Evolutionary conservation across 129 eudicot genomes (phyloP), one percentile per base, ranked within the genome.

Genomic region (Pseudognaphalium luteoalbum): DNA sequence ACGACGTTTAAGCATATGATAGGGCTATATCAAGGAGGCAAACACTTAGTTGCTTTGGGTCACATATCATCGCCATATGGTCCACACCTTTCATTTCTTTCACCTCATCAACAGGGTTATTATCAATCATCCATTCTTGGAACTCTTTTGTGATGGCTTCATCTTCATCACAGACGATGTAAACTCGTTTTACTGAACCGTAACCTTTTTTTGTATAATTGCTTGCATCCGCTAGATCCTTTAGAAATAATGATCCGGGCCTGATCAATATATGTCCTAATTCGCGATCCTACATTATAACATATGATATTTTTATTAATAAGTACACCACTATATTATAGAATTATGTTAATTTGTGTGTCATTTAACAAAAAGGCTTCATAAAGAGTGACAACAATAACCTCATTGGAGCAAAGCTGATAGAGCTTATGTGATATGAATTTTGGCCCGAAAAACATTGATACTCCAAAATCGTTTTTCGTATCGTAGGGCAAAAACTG

Each of bases 111-210:
- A 69, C 88, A 3, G 86, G 86, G 62, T 68, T 71, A 42, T 77
- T 85, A 14, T 82, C 77, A 15, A 87, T 82, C 82, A 79, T 67
- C 88, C 87, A 87, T 2, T 19, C 73, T 28, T 85, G 91, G 52
- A 91, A 86, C 7, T 59, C 76, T 20, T 44, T n/a, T 2, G 70
- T 25, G 35, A 91, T 73, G 4, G 16, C 76, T 50, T 28, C 75
- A 66, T 91, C 97, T 76, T 88, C 83, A 0, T 44, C 25, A 59
- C 86, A 86, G n/a, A 85, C 57, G 21, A 85, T 30, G 35, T 50
- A 88, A 6, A 77, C 88, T 47, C 86, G 84, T 69, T 54, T 83
- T 19, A 85, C 87, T 4, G 87, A 86, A 66, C 87, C 95, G 73
- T 72, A 88, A 37, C 87, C 50, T 74, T 70, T 81, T 2, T 83